phyloP scores from a whole-genome alignment of 352 stramenopile genomes.

The Phytophthora melonis region DNA sequence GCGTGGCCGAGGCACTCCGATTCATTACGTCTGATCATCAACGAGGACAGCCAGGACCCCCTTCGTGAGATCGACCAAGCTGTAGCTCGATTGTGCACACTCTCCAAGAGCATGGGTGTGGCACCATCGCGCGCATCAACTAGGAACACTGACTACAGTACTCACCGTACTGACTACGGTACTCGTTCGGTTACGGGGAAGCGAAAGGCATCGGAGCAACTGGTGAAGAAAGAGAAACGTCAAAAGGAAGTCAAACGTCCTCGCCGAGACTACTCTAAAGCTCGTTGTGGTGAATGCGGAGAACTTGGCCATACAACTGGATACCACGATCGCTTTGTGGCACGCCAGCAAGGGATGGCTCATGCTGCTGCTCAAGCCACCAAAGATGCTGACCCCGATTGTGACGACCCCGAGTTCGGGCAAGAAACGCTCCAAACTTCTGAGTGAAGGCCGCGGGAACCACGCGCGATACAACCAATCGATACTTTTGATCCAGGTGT shows the following conservation, averaged over 20 bases:
- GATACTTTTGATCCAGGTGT: conserved; percentile 5
- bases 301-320: conserved; percentile 14
- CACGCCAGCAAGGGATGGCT: not conserved
- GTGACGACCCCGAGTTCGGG: not conserved
- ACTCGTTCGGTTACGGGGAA: not conserved
- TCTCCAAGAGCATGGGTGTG: not conserved
- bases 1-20: not conserved
- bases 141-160: too few relatives aligned
- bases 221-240: not conserved
- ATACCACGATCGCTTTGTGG: conserved; percentile 10
- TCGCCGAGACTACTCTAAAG: conserved; percentile 3
- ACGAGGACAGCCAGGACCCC: not conserved
- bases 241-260: not conserved
- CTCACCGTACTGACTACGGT: too few relatives aligned
- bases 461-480: not conserved
- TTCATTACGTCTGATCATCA: not conserved
- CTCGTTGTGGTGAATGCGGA: conserved; percentile 2
- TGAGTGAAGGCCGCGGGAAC: conserved; percentile 18
- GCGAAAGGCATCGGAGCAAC: not conserved
- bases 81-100: not conserved
- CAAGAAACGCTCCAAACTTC: not conserved
- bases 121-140: not conserved
- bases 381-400: too few relatives aligned
- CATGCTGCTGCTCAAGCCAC: not conserved
- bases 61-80: not conserved